Evolutionary conservation across 306 rosid genomes (phyloP).

Genomic region (Vigna unguiculata): DNA sequence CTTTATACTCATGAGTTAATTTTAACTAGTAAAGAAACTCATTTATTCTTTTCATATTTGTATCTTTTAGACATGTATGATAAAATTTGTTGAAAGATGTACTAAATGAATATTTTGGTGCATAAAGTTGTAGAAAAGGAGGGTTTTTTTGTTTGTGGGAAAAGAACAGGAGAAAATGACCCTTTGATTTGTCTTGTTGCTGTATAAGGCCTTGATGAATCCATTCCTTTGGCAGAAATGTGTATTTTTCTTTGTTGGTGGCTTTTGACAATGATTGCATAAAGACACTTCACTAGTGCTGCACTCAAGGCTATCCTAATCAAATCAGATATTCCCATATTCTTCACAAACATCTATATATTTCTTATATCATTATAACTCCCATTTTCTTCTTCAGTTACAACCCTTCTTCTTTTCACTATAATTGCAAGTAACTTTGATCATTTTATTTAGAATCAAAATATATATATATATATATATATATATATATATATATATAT

Average conservation of each 20-base stretch:
- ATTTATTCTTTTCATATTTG: too few relatives aligned
- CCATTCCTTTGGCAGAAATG: slow-evolving; percentile 31
- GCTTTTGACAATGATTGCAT: slow-evolving; percentile 34
- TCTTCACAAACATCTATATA: slow-evolving; percentile 2
- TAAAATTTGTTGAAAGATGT: too few relatives aligned
- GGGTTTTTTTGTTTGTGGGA: neutral
- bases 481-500: too few relatives aligned
- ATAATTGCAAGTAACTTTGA: neutral
- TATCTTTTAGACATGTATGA: too few relatives aligned
- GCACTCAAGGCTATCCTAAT: slow-evolving; percentile 32
- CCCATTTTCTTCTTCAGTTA: slow-evolving; percentile 10
- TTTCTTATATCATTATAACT: slow-evolving; percentile 29
- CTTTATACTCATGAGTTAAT: too few relatives aligned
- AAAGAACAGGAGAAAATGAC: neutral
- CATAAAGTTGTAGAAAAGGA: too few relatives aligned
- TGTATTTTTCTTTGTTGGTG: slow-evolving; percentile 32
- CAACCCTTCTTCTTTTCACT: slow-evolving; percentile 10
- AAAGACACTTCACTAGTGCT: slow-evolving; percentile 31
- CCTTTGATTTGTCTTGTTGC: slow-evolving; percentile 18
- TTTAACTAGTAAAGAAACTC: too few relatives aligned
- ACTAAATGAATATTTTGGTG: too few relatives aligned
- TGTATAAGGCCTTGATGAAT: neutral
- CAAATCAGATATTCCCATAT: slow-evolving; percentile 17
- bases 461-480: too few relatives aligned
- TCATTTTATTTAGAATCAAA: neutral